Conservation (phyloP, 2,329 filamentous ascomycete species). For the Acephala macrosclerotiorum region DNA sequence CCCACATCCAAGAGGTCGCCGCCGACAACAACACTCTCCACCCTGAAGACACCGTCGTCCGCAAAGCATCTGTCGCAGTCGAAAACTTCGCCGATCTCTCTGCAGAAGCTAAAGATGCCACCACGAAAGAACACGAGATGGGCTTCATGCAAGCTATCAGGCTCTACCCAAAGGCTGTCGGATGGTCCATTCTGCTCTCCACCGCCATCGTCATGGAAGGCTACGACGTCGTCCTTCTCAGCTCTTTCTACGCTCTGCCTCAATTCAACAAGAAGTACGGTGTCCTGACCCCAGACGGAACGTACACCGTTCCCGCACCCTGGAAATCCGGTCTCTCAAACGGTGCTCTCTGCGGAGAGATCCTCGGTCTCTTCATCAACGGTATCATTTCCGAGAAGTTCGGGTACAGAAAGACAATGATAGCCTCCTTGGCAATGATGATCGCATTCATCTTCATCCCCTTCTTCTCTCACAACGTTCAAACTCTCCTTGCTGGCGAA, state of each 20-base stretch:
- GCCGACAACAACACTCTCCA: conserved; percentile 8
- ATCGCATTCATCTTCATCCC: conserved; percentile 55
- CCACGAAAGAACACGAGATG: conserved; percentile 32
- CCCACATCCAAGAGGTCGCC: conserved; percentile 5
- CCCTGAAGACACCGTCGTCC: background rate
- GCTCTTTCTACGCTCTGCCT: conserved; percentile 47
- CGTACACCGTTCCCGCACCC: conserved; percentile 39
- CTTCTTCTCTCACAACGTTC: conserved; percentile 55
- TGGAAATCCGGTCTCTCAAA: conserved; percentile 45
- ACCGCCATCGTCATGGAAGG: conserved; percentile 51
- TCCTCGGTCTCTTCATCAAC: conserved; percentile 55
- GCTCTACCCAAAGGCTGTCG: conserved; percentile 34
- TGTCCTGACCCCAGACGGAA: conserved; percentile 38
- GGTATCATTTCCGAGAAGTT: conserved; percentile 56
- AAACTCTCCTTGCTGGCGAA: conserved; percentile 53
- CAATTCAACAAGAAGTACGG: conserved; percentile 45
- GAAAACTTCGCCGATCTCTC: conserved; percentile 13
- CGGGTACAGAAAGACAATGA: conserved; percentile 50
- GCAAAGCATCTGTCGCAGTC: conserved; percentile 4
- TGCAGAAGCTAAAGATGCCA: conserved; percentile 27
- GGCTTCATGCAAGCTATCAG: conserved; percentile 27
- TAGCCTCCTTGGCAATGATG: conserved; percentile 51
- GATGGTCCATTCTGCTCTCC: conserved; percentile 47
- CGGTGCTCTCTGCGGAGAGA: conserved; percentile 43
- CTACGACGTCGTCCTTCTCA: conserved; percentile 47